phyloP scores from a whole-genome alignment of 1,284 basidiomycete genomes.

The Moesziomyces parantarcticus region DNA sequence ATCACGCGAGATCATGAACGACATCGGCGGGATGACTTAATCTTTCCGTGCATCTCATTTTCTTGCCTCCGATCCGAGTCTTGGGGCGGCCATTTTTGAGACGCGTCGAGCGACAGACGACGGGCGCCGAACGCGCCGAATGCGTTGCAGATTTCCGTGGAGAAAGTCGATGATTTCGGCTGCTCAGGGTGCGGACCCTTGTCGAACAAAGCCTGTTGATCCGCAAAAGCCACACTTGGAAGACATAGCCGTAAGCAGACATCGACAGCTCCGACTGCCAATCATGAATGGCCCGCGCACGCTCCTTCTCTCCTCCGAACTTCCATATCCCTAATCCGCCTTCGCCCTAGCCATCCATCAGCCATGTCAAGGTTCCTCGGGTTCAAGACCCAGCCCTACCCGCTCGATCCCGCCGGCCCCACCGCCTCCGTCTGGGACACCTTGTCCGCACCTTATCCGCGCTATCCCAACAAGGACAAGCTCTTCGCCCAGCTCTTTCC shows the following conservation, averaged over 20 bases:
- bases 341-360: background rate
- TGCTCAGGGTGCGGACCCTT: background rate
- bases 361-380: slow-evolving; percentile 42
- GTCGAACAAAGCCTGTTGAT: background rate
- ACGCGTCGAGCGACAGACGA: slow-evolving; percentile 1
- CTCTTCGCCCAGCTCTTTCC: slow-evolving; percentile 19
- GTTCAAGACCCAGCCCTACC: slow-evolving; percentile 40
- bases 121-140: too few species aligned
- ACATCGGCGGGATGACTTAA: too few species aligned
- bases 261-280: background rate
- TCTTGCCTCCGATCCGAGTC: slow-evolving; percentile 5
- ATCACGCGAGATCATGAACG: too few species aligned
- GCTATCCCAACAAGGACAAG: slow-evolving; percentile 30
- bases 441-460: slow-evolving; percentile 35
- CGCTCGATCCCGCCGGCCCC: slow-evolving; percentile 24
- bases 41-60: too few species aligned
- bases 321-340: slow-evolving; percentile 2
- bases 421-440: slow-evolving; percentile 11
- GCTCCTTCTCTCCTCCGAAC: background rate
- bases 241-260: background rate
- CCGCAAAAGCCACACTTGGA: slow-evolving; percentile 4
- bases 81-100: slow-evolving; percentile 8
- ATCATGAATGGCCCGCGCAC: too few species aligned
- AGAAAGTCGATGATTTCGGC: slow-evolving; percentile 3
- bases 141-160: slow-evolving; percentile 1